Evolutionary conservation across 495 filamentous ascomycete species (phyloP).

Genomic region (Talaromyces thailandensis): DNA sequence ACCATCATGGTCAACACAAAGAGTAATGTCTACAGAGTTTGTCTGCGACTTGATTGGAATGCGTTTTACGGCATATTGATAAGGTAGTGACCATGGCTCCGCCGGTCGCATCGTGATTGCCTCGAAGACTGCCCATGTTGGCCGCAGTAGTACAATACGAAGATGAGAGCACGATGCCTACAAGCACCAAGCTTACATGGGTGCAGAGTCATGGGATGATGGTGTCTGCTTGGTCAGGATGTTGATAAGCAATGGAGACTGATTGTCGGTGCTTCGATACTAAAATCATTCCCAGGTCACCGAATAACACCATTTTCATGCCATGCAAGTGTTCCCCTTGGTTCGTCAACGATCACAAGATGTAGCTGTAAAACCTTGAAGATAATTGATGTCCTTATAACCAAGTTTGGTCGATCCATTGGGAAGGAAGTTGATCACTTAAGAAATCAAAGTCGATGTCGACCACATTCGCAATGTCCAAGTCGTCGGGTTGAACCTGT

Average conservation of each 20-base stretch:
- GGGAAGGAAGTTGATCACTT: conserved; percentile 2
- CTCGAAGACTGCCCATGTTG: neutral
- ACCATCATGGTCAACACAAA: too few relatives aligned
- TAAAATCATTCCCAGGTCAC: too few relatives aligned
- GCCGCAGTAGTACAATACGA: neutral
- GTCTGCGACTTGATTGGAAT: too few relatives aligned
- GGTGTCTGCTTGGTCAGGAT: too few relatives aligned
- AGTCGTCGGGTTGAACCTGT: conserved; percentile 2
- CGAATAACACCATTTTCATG: too few relatives aligned
- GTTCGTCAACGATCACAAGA: neutral
- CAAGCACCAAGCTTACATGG: neutral
- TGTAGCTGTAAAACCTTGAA: neutral
- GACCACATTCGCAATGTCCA: neutral
- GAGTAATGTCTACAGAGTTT: too few relatives aligned
- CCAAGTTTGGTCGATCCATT: conserved; percentile 2
- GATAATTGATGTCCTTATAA: neutral
- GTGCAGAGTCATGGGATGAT: too few relatives aligned
- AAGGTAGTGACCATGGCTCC: too few relatives aligned
- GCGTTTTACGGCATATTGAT: too few relatives aligned
- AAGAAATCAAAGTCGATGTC: conserved; percentile 7
- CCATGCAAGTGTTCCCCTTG: too few relatives aligned
- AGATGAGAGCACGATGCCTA: neutral
- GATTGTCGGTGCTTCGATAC: too few relatives aligned
- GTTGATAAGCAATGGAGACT: too few relatives aligned
- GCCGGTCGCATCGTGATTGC: neutral